These are phyloP conservation scores for Chloranthus sessilifolius DNA, from an alignment of 164 flowering plant genomes.

Conservation along the genomic window DNA sequence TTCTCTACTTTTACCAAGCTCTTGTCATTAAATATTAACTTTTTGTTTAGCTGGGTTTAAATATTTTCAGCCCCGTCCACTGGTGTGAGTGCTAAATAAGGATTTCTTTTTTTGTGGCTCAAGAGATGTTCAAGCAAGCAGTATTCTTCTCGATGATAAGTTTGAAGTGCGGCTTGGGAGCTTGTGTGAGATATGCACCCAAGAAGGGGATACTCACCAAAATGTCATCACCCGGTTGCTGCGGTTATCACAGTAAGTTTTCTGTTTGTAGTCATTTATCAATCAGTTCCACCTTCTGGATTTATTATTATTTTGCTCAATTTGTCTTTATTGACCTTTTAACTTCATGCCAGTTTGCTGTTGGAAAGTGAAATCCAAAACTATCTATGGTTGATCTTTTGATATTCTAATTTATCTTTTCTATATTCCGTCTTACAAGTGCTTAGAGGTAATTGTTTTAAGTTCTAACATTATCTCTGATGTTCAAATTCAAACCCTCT, in stretches of 20 bases:
- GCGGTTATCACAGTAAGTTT: slow-evolving; percentile 84
- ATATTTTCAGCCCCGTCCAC: background rate
- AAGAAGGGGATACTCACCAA: slow-evolving; percentile 78
- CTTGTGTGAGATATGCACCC: slow-evolving; percentile 72
- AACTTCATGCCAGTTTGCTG: no score
- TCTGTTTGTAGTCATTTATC: background rate
- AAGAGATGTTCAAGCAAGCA: slow-evolving; percentile 99
- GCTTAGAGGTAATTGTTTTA: no score
- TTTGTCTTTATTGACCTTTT: slow-evolving; percentile 3
- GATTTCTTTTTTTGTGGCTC: slow-evolving; percentile 14
- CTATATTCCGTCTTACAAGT: no score
- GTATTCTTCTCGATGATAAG: slow-evolving; percentile 95
- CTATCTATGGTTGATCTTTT: no score
- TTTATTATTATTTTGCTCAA: background rate
- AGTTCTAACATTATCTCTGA: no score
- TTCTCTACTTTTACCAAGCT: no score
- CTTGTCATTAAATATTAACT: no score
- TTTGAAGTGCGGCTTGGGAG: slow-evolving; percentile 98
- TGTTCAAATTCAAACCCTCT: no score
- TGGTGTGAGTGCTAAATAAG: slow-evolving; percentile 11
- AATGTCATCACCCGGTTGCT: slow-evolving; percentile 65
- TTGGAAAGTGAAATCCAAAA: no score
- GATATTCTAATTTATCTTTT: no score
- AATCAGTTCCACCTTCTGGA: background rate
- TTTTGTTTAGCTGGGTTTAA: slow-evolving; percentile 1